phyloP scores from a whole-genome alignment of 306 rosid species.

The Fragaria vesca region DNA sequence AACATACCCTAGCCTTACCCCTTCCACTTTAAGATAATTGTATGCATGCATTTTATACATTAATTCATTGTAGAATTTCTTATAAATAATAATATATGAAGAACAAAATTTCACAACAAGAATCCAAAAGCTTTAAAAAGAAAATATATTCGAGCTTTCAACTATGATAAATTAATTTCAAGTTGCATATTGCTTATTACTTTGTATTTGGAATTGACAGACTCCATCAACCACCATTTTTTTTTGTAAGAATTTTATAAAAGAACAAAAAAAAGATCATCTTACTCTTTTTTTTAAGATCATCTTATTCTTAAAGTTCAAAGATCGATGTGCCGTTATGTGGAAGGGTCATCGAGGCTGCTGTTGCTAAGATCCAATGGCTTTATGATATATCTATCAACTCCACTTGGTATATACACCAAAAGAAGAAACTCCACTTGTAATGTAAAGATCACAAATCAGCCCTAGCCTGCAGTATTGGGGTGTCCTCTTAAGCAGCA shows the following conservation, averaged over 20 bases:
- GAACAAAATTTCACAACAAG: no score
- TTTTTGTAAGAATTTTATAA: not conserved
- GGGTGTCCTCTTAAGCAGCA: not conserved
- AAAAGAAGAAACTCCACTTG: not conserved
- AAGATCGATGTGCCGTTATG: not conserved
- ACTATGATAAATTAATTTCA: no score
- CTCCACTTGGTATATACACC: not conserved
- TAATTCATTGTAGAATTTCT: no score
- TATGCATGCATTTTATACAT: no score
- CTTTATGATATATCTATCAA: not conserved
- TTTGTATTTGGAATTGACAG: not conserved
- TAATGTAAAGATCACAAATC: conserved; percentile 6
- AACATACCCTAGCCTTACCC: no score
- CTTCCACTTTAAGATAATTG: no score
- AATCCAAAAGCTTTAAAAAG: no score
- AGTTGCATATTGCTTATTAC: no score
- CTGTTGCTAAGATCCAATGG: not conserved
- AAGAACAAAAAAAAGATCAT: not conserved
- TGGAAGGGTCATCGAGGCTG: not conserved
- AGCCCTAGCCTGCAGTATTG: conserved; percentile 9
- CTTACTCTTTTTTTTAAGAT: not conserved
- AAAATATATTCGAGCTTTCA: no score
- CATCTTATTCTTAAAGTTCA: not conserved
- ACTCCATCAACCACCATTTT: not conserved
- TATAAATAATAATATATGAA: no score